These are phyloP conservation scores for Monascus ruber DNA, from an alignment of 2,329 filamentous ascomycete species.

Conservation along the genomic window DNA sequence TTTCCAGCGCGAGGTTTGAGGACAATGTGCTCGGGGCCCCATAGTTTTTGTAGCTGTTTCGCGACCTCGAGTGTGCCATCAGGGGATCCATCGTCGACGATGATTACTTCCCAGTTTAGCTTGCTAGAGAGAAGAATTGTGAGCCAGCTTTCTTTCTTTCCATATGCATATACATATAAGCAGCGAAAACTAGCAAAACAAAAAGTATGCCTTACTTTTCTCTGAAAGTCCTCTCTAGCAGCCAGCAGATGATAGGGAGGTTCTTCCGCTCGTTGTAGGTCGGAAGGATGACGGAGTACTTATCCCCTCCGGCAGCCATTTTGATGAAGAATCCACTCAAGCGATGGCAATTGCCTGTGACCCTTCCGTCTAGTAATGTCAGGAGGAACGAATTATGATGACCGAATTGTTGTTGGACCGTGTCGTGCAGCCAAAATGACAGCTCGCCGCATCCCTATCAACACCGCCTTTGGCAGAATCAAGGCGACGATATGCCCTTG, in stretches of 20 bases:
- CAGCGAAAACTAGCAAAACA: background rate
- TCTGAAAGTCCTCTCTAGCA: conserved; percentile 84
- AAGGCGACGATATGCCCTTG: background rate
- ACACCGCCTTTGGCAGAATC: conserved; percentile 20
- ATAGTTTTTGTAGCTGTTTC: conserved; percentile 78
- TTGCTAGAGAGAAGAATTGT: conserved; percentile 39
- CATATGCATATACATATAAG: background rate
- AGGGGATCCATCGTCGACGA: conserved; percentile 95
- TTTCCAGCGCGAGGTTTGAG: conserved; percentile 87
- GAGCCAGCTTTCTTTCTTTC: conserved; percentile 1
- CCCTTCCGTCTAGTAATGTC: background rate
- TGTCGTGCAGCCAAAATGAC: conserved; percentile 6
- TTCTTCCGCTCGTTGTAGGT: conserved; percentile 98
- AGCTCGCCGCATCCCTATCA: conserved; percentile 16
- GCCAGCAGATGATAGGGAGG: conserved; percentile 88
- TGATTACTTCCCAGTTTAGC: conserved; percentile 92
- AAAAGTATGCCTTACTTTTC: conserved; percentile 53
- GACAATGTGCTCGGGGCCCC: conserved; percentile 61
- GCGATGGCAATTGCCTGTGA: background rate
- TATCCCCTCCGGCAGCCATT: conserved; percentile 46
- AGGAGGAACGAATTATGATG: background rate
- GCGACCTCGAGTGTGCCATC: conserved; percentile 90
- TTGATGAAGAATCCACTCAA: conserved; percentile 6
- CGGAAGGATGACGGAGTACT: conserved; percentile 94
- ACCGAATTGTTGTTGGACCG: conserved; percentile 7